Conservation (phyloP, 495 filamentous ascomycete species). For the Talaromyces thailandensis region DNA sequence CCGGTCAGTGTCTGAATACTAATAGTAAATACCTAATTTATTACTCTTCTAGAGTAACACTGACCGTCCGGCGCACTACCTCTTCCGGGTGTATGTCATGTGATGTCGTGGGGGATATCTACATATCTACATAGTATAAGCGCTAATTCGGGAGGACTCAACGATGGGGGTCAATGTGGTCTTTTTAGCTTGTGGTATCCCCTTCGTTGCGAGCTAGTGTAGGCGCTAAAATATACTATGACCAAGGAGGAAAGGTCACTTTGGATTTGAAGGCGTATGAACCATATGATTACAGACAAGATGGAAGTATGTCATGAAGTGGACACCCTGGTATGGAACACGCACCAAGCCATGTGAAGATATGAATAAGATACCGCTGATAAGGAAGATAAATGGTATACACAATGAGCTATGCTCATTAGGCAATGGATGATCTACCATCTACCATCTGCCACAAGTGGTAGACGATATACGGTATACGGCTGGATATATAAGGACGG, state of each 20-base stretch:
- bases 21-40: too few relatives aligned
- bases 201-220: too few relatives aligned
- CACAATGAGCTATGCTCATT: not conserved
- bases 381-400: not conserved
- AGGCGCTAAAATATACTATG: not conserved
- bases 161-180: too few relatives aligned
- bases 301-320: conserved; percentile 18
- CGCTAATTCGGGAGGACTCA: too few relatives aligned
- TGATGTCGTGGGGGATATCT: too few relatives aligned
- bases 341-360: conserved; percentile 14
- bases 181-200: too few relatives aligned
- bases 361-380: not conserved
- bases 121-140: too few relatives aligned
- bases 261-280: not conserved
- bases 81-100: too few relatives aligned
- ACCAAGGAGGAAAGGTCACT: not conserved
- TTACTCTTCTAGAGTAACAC: too few relatives aligned
- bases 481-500: not conserved
- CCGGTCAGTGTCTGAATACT: not conserved
- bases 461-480: not conserved
- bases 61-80: too few relatives aligned
- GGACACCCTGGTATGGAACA: conserved; percentile 43
- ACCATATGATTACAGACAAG: not conserved
- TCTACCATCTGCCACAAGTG: not conserved
- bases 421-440: not conserved